Base-by-base conservation (phyloP, 768 basidiomycete species). In the Suillus sp. region DNA sequence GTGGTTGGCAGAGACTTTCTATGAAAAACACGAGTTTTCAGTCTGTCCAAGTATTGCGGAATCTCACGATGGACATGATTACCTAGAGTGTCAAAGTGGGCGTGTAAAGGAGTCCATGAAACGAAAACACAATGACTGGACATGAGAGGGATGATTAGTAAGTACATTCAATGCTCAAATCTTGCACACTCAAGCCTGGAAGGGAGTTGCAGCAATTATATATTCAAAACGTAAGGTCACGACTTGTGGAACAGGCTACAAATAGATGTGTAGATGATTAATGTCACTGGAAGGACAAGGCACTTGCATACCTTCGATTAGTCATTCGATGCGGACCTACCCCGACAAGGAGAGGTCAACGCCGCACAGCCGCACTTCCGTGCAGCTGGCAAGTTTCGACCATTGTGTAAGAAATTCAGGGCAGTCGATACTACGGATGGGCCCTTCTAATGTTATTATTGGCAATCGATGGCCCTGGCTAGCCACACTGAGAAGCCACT, bases 371-470 rank as follows among this genome's bases (percentile, higher is more conserved):
- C 38, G 38, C 3, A 57, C 56, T 27, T 57, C 56, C 37, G 56
- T 57, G 27, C 56, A 57, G 18, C 56, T 57, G 27, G 25, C 37
- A 40, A 57, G 25, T 40, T 57, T 57, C 56, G 10, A 20, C 10
- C 3, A 27, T 27, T 40, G 38, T 20, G 38, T 11, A 30, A 57
- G 25, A 40, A 57, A 42, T 57, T 40, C 56, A 40, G 38, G 38
- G 25, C 27, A 20, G 38, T 57, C 38, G 18, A 57, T 13, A 30
- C 10, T 25, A 30, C 18, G 56, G 25, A 57, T 27, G 25, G 56
- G 25, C 38, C 38, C 56, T 30, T 57, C 25, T 11, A 57, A 18
- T 27, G 56, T 40, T 13, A 57, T 57, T 27, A 30, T 57, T 18
- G 56, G 56, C 11, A 57, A 30, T 38, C 18, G 56, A 57, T 20